Evolutionary conservation across 148 eudicot species (phyloP).

Genomic region (Chenopodium suecicum): DNA sequence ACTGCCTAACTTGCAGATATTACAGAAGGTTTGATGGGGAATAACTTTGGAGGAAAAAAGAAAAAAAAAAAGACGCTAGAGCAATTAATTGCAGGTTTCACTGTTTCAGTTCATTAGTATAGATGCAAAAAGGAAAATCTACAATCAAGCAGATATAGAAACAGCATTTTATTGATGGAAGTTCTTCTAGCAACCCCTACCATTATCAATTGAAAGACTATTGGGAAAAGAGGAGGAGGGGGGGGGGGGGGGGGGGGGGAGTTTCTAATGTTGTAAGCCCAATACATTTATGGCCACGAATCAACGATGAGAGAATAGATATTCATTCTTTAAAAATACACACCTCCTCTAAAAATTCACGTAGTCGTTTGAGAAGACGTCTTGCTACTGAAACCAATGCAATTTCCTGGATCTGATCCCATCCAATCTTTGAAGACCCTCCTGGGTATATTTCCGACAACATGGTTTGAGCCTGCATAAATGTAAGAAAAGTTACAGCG

Average conservation of each 20-base stretch:
- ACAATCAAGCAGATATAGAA: background rate
- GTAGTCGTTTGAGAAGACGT: slow-evolving; percentile 76
- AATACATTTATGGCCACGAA: too few species aligned
- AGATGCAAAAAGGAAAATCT: background rate
- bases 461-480: slow-evolving; percentile 85
- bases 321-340: background rate
- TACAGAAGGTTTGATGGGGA: background rate
- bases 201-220: background rate
- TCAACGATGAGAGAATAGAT: background rate
- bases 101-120: background rate
- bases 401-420: slow-evolving; percentile 94
- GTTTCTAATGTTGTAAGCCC: background rate
- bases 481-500: background rate
- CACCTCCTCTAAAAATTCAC: slow-evolving; percentile 78
- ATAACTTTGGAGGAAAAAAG: background rate
- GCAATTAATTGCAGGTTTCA: background rate
- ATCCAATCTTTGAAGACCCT: slow-evolving; percentile 80
- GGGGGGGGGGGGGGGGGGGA: too few species aligned
- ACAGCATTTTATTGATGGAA: background rate
- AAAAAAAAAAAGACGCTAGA: background rate
- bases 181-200: background rate
- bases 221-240: background rate
- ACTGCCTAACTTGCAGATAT: background rate
- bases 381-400: slow-evolving; percentile 84
- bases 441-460: slow-evolving; percentile 97